These are phyloP conservation scores for Spencermartinsiella europaea DNA, from an alignment of 805 yeast genomes.

Conservation along the genomic window DNA sequence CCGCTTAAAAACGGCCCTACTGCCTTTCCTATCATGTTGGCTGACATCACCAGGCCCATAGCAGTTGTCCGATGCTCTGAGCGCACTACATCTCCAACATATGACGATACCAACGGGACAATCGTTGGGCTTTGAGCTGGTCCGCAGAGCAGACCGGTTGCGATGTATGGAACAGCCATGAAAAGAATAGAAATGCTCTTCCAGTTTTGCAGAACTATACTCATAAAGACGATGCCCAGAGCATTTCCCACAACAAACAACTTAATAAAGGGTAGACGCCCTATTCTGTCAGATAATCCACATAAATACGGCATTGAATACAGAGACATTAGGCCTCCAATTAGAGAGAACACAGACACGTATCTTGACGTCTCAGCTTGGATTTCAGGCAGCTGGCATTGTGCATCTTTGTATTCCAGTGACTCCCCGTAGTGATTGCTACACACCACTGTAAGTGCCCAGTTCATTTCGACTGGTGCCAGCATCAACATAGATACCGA, in stretches of 20 bases:
- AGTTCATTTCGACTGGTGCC: conserved; percentile 15
- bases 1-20: conserved; percentile 15
- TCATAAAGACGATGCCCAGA: neutral
- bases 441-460: conserved; percentile 18
- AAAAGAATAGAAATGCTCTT: neutral
- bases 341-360: conserved; percentile 13
- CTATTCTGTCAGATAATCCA: conserved; percentile 14
- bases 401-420: conserved; percentile 9
- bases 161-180: conserved; percentile 11
- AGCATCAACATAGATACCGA: neutral
- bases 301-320: conserved; percentile 14
- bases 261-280: conserved; percentile 11
- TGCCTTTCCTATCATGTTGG: conserved; percentile 16
- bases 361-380: conserved; percentile 13
- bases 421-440: conserved; percentile 4
- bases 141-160: conserved; percentile 12
- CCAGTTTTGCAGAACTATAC: neutral
- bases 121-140: conserved; percentile 4
- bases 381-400: conserved; percentile 14
- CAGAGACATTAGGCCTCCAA: conserved; percentile 13
- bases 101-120: conserved; percentile 13
- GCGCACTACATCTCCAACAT: conserved; percentile 13
- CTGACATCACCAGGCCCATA: conserved; percentile 16
- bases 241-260: conserved; percentile 13
- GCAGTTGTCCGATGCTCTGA: conserved; percentile 15